Base-by-base conservation (phyloP, 2,329 filamentous ascomycete species). In the Monosporascus sp. region DNA sequence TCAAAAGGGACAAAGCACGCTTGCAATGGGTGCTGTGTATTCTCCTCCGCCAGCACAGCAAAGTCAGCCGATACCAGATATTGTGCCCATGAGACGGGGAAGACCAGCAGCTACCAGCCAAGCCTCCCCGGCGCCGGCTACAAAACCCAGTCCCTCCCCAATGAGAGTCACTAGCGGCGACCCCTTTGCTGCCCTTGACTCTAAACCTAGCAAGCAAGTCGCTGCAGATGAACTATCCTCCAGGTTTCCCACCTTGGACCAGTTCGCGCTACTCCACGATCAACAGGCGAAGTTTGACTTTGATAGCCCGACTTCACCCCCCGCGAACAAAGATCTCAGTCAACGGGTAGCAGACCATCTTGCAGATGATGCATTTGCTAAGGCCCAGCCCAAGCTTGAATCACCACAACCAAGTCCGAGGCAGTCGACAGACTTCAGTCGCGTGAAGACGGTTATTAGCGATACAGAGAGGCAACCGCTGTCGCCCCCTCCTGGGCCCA, bases 71-170 rank as follows among this genome's bases (percentile, higher is more conserved):
- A 85, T 97, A 52, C 94, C 94, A 8, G 91, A 97, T 24, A 91
- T 99, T 57, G 86, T 89, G 38, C 94, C 93, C 1, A 97, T 97
- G 94, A 84, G 94, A 56, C 83, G 94, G 73, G 94, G 94, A 4
- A 80, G 91, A 56, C 88, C 91, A 19, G 72, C 77, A 24, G 70
- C 69, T 5, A 65, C 74, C 17, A 69, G 72, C 8, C 73, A 74
- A 20, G 64, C 68, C 26, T 56, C 27, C 49, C 64, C 52, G 54
- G 69, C 73, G 24, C 75, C 76, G 53, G 66, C 71, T 49, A 60
- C 75, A 40, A 85, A 83, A 64, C 82, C 81, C 51, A 87, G 75
- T 62, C 81, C 85, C 7, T 91, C 89, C 5, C 87, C 90, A 0
- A 81, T 85, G 60, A 82, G 86, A 58, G 85, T 86, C 43, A 81